Conservation (phyloP, 257 asterid genomes). For the Solanum pennellii region DNA sequence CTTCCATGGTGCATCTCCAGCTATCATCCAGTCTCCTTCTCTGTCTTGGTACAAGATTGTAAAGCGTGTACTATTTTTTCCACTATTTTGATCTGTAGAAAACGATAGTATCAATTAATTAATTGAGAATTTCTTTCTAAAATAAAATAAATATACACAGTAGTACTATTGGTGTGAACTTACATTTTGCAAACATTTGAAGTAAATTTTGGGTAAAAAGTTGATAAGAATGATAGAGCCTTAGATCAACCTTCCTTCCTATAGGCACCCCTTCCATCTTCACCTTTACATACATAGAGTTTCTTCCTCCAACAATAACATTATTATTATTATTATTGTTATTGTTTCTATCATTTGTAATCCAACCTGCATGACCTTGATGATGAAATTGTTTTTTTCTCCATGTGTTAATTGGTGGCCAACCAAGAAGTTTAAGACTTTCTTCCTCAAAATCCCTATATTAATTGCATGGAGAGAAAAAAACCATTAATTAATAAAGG, state of each 20-base stretch:
- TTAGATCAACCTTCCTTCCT: conserved; percentile 39
- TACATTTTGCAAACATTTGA: conserved; percentile 43
- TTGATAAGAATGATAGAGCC: conserved; percentile 24
- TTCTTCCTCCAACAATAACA: neutral
- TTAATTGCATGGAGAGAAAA: neutral
- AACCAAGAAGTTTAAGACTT: conserved; percentile 11
- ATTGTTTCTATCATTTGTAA: neutral
- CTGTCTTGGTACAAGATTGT: conserved; percentile 46
- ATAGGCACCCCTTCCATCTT: conserved; percentile 48
- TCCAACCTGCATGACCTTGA: conserved; percentile 2
- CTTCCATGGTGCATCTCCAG: conserved; percentile 63
- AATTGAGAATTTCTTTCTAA: neutral
- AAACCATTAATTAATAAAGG: neutral
- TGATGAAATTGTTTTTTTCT: conserved; percentile 20
- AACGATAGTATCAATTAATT: neutral
- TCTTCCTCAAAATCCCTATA: conserved; percentile 17
- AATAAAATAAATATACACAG: neutral
- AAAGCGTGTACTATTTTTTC: conserved; percentile 4
- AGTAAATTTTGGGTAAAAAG: conserved; percentile 18
- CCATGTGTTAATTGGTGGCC: conserved; percentile 34
- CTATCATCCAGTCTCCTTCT: conserved; percentile 53
- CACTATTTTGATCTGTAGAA: conserved; percentile 20
- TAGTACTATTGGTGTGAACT: neutral
- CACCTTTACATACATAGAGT: conserved; percentile 36
- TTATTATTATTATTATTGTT: neutral